Evolutionary conservation across 495 filamentous ascomycete species (phyloP), one percentile per base, ranked within the genome.

Genomic region (Extremus antarcticus): DNA sequence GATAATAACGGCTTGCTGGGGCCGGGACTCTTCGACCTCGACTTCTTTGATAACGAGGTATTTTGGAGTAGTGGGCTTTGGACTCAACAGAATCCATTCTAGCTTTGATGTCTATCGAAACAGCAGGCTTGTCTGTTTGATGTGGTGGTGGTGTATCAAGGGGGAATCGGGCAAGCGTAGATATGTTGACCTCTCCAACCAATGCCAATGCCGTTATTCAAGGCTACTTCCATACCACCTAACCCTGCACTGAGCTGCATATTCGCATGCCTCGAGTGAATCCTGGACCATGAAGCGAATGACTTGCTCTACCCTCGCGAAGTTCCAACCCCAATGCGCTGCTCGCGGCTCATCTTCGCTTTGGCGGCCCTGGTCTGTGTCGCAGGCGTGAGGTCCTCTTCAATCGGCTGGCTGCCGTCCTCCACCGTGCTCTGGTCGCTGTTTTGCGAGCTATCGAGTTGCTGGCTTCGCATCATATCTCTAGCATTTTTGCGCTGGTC

Each of bases 401-500:
- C 13, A 4, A 3, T 13, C 22, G n/a, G 19, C 20, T 20, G n/a
- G 20, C 11, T 29, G 47, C 22, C 53, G 22, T 57, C 49, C 24
- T 51, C 57, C 9, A 57, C 50, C 19, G 57, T 60, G 46, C 61
- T 63, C 11, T 51, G 25, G 11, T 25, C 47, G 3, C 59, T 59
- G 50, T 47, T 39, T 29, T 57, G 47, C n/a, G 56, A 59, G 43
- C 50, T 51, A 22, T 59, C 47, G 24, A 56, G 38, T 17, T 53
- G 47, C 20, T 56, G 46, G 23, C 23, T 48, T 11, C 46, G 20
- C 47, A 51, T 52, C 2, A 55, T 38, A 29, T 62, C 59, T 9
- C 59, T 43, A 19, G 25, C 25, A 24, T 40, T 25, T 25, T 60
- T 56, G 10, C 60, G 63, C 25, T 60, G 53, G 21, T 65, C 63